A percentile compares a stretch with the other conserved stretches of the same genome.
Evolutionary conservation across 106 monocot species (phyloP).

Genomic region (Dendrobium officinale): DNA sequence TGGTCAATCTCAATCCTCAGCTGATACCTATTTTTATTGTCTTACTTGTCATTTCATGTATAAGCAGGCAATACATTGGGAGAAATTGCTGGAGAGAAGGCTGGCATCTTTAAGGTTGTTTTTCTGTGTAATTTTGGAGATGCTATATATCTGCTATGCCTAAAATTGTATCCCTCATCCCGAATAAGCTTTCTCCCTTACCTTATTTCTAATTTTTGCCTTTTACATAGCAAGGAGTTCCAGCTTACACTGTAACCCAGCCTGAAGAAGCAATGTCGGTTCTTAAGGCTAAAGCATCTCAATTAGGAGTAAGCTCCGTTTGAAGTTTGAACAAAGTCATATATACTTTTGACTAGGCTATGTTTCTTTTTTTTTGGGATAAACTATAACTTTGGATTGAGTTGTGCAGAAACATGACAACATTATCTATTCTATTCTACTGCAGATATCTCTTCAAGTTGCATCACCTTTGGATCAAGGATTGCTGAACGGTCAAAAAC

Average conservation of each 20-base stretch:
- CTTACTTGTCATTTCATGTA: not conserved
- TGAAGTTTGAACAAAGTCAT: not conserved
- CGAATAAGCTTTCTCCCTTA: not conserved
- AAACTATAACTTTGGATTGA: not conserved
- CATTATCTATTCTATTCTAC: not conserved
- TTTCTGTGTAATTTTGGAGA: constrained; percentile 5
- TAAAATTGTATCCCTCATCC: not conserved
- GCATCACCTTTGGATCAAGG: constrained; percentile 44
- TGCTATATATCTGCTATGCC: not conserved
- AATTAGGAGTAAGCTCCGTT: constrained; percentile 57
- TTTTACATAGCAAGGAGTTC: constrained; percentile 57
- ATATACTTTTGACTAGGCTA: not conserved
- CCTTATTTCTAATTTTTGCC: not conserved
- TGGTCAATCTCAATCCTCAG: not conserved
- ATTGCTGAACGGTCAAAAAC: constrained; percentile 45
- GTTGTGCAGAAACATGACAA: not conserved
- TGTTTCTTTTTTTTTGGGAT: too few species aligned
- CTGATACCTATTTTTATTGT: not conserved
- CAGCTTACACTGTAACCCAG: constrained; percentile 88
- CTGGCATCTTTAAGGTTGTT: constrained; percentile 94
- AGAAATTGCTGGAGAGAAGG: constrained; percentile 95
- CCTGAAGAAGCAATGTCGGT: constrained; percentile 85
- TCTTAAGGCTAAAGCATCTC: constrained; percentile 58
- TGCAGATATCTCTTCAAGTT: constrained; percentile 64
- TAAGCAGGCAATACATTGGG: constrained; percentile 74